phyloP scores from a whole-genome alignment of 495 filamentous ascomycete species.

The Hypomontagnella submonticulosa region DNA sequence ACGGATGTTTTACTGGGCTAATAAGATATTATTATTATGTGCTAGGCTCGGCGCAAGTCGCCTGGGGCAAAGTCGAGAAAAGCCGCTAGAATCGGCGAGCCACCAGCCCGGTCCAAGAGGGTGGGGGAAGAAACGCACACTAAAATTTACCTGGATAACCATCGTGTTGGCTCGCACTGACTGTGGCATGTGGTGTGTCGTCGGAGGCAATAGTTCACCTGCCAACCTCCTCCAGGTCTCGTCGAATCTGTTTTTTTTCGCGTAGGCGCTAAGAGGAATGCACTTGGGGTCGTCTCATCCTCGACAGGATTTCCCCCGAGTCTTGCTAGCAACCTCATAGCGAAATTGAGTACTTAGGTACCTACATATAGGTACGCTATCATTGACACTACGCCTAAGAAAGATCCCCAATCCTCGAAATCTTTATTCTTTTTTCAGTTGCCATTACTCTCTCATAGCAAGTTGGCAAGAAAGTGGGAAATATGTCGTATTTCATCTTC shows the following conservation, averaged over 20 bases:
- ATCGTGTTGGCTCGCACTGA: not conserved
- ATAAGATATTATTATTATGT: not conserved
- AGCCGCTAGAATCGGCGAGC: slow-evolving; percentile 38
- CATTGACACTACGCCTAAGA: not conserved
- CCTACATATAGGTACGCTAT: not conserved
- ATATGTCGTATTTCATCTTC: slow-evolving; percentile 19
- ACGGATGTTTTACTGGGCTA: too few relatives aligned
- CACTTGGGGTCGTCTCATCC: slow-evolving; percentile 5
- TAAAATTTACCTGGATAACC: slow-evolving; percentile 1
- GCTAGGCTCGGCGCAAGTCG: slow-evolving; percentile 7
- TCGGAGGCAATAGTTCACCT: slow-evolving; percentile 33
- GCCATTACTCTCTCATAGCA: not conserved
- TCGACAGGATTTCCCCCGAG: not conserved
- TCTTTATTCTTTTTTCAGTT: not conserved
- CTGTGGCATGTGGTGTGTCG: slow-evolving; percentile 18
- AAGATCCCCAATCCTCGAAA: not conserved
- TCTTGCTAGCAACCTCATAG: too few relatives aligned
- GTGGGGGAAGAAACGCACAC: not conserved
- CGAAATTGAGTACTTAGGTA: not conserved
- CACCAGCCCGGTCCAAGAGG: slow-evolving; percentile 6
- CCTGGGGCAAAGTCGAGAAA: slow-evolving; percentile 5
- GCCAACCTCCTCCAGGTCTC: slow-evolving; percentile 32
- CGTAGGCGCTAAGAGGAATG: slow-evolving; percentile 30
- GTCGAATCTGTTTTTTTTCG: slow-evolving; percentile 1
- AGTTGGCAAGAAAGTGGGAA: slow-evolving; percentile 9